Evolutionary conservation across 371 early-diverging fungal species (phyloP).

Genomic region (Haplosporangium sp.): DNA sequence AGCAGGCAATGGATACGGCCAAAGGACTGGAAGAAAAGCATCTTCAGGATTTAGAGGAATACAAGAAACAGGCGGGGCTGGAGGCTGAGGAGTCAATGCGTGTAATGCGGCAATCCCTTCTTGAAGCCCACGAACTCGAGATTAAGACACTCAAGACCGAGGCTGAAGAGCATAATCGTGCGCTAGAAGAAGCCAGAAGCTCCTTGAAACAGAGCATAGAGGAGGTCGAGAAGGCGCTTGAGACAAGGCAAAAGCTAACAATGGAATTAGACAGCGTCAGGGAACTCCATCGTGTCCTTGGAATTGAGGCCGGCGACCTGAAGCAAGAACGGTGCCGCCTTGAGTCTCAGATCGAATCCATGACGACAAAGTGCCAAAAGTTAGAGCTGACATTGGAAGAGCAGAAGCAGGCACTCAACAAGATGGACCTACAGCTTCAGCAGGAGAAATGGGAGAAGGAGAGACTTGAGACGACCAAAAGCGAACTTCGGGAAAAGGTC

Average conservation of each 20-base stretch:
- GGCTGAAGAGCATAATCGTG: conserved; percentile 13
- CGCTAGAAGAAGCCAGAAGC: conserved; percentile 11
- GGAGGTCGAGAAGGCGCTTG: conserved; percentile 9
- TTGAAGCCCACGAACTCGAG: conserved; percentile 22
- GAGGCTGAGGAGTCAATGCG: conserved; percentile 16
- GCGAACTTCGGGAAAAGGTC: conserved; percentile 35
- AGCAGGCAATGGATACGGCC: conserved; percentile 11
- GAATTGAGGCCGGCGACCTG: conserved; percentile 7
- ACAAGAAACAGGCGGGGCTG: neutral
- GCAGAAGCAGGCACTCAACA: conserved; percentile 26
- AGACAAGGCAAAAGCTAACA: conserved; percentile 7
- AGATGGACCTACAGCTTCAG: conserved; percentile 18
- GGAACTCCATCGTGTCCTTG: conserved; percentile 8
- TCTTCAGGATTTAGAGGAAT: conserved; percentile 16
- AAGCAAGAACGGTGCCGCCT: conserved; percentile 28
- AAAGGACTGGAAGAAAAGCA: conserved; percentile 12
- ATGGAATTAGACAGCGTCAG: conserved; percentile 19
- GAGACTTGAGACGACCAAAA: conserved; percentile 24
- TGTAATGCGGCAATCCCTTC: conserved; percentile 11
- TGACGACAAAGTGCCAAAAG: neutral
- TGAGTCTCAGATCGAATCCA: conserved; percentile 9
- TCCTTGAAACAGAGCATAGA: conserved; percentile 20
- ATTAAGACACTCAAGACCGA: conserved; percentile 17
- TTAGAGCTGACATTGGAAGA: conserved; percentile 25
- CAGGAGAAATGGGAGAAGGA: conserved; percentile 45